Evolutionary conservation across 345 rosid species (phyloP), one percentile per base, ranked within the genome.

Genomic region (Citrus australasica): DNA sequence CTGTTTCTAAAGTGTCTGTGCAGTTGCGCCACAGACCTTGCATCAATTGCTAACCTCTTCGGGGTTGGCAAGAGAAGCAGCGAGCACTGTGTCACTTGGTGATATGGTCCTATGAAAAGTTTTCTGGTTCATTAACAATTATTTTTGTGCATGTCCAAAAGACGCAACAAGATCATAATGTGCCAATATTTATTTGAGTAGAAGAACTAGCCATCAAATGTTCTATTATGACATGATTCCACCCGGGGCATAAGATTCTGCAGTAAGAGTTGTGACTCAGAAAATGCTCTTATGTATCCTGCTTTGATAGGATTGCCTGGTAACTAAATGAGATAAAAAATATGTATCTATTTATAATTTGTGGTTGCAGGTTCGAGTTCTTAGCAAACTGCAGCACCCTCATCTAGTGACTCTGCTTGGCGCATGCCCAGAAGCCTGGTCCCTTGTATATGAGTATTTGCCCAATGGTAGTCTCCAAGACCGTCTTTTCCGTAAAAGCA

Each of bases 401-500:
- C 93, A 86, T 88, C 82, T 93, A 38, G 91, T 88, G 51, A 91
- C 91, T 79, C 74, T 93, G 84, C 90, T 91, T 48, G 95, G 97
- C 35, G 86, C 87, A 28, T 91, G 92, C 81, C 84, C 94, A 42
- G 95, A 93, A 84, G 89, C 88, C 46, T 85, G 92, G 91, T 87
- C 88, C 65, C 92, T 90, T 67, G 88, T 91, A 3, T 83, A 84
- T 1, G 95, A 90, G 82, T 87, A 93, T 83, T 61, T 90, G 79
- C 92, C 95, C 24, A 91, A 89, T 56, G 92, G 95, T 79, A 93
- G 86, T 76, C 92, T 93, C 76, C 85, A 86, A 63, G 92, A 87
- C 42, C 83, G 73, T 69, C 87, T 92, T 73, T 86, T 86, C 80
- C 79, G 48, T 58, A 90, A 88, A 86, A 83, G 80, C 78, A 89